These are phyloP conservation scores for Pythium brachiatum DNA, from an alignment of 352 stramenopile genomes.

Conservation along the genomic window DNA sequence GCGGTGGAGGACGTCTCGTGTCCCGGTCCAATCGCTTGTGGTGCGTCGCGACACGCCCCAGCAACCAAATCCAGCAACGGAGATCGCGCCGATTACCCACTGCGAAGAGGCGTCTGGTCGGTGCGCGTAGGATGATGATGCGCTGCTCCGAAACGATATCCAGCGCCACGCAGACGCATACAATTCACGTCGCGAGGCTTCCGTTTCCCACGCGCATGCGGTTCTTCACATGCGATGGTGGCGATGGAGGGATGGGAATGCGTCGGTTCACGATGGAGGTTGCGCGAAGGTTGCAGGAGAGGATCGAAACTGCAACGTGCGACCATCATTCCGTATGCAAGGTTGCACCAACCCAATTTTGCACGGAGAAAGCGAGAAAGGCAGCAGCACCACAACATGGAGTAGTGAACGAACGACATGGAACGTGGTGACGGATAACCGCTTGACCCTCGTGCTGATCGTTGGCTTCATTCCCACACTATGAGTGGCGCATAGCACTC, in stretches of 20 bases:
- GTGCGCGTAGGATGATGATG: not conserved
- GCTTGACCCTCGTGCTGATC: too few relatives aligned
- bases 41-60: not conserved
- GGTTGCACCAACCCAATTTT: not conserved
- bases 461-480: too few relatives aligned
- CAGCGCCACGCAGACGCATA: not conserved
- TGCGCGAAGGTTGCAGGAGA: conserved; percentile 35
- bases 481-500: too few relatives aligned
- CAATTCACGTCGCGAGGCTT: conserved; percentile 1
- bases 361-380: not conserved
- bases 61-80: not conserved
- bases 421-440: too few relatives aligned
- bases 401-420: too few relatives aligned
- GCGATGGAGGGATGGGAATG: not conserved
- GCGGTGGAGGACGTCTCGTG: not conserved
- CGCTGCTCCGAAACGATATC: conserved; percentile 1
- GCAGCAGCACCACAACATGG: too few relatives aligned
- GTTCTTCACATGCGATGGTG: conserved; percentile 1
- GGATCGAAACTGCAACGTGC: conserved; percentile 13
- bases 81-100: not conserved
- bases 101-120: not conserved
- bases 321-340: conserved; percentile 19
- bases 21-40: not conserved
- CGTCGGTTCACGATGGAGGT: conserved; percentile 10
- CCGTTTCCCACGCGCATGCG: conserved; percentile 23